Base-by-base conservation (phyloP, 306 rosid species). In the Spatholobus suberectus region DNA sequence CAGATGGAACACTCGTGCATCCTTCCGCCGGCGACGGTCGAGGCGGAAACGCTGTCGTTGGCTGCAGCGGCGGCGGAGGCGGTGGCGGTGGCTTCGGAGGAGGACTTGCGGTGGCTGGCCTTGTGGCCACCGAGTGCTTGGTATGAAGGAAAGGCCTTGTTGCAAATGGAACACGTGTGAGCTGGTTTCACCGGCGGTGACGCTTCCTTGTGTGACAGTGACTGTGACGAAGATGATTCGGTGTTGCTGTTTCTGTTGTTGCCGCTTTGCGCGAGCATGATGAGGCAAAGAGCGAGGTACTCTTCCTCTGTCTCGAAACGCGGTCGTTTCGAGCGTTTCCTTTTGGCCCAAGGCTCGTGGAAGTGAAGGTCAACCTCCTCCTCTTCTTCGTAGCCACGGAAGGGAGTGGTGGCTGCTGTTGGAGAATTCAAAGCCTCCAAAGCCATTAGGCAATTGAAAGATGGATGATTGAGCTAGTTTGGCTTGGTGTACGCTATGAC, bases 81-180 rank as follows among this genome's bases (percentile, higher is more conserved):
- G 81, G 38, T 0, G 79, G 75, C 44, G 63, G 47, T 24, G 20
- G 73, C 8, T 29, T 84, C 86, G 0, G 86, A 86, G 0, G 82
- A 40, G 0, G 93, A 78, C 24, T 94, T 94, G 17, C 99, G 94
- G 85, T 96, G 99, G 58, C 98, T 96, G 20, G 99, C 96, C 78
- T 94, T 94, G 89, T 96, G 99, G 0, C 99, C 99, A 3, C 98
- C 99, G 13, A 94, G 90, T 15, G 99, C 99, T 37, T 96, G 99
- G 78, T 92, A 94, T 3, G 99, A 96, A 0, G 94, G 27, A 24
- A 96, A 96, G 0, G 90, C 90, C 77, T 91, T 96, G 89, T 85
- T 57, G 70, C 99, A 92, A 2, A 96, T 90, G 11, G 88, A 83
- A 59, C 99, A 96, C 80, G 27, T 80, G 81, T 91, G 90, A 21